Conservation (phyloP, 139 green algal species). For the Tetratostichococcus sp. region DNA sequence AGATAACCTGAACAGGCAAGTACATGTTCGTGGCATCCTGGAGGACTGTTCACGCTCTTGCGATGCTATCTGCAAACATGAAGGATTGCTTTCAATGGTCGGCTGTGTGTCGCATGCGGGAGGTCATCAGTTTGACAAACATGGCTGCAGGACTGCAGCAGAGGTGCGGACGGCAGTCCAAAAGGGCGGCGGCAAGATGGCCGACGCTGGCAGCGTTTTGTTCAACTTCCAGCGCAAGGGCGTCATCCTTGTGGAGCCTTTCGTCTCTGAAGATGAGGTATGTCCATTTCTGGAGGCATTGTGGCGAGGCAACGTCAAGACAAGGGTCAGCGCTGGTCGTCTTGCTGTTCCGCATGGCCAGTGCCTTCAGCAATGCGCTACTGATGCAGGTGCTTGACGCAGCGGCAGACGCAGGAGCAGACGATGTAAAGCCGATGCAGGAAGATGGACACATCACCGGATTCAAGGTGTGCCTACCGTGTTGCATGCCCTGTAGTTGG, state of each 20-base stretch:
- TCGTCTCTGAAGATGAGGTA: slow-evolving; percentile 23
- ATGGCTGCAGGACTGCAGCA: slow-evolving; percentile 17
- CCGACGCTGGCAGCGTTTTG: slow-evolving; percentile 78
- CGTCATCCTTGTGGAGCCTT: slow-evolving; percentile 26
- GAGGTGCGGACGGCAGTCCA: slow-evolving; percentile 67
- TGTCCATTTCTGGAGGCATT: not conserved
- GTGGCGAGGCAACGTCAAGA: too few species aligned
- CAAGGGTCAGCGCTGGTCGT: not conserved
- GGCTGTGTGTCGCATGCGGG: too few species aligned
- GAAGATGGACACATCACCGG: slow-evolving; percentile 33
- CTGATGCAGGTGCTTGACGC: slow-evolving; percentile 59
- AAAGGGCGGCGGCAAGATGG: slow-evolving; percentile 80
- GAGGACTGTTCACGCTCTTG: too few species aligned
- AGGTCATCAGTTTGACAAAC: too few species aligned
- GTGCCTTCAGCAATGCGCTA: not conserved
- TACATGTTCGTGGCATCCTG: too few species aligned
- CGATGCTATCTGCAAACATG: too few species aligned
- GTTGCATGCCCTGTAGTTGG: too few species aligned
- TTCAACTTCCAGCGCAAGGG: slow-evolving; percentile 85
- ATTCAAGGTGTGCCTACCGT: slow-evolving; percentile 32
- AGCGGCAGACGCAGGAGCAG: slow-evolving; percentile 70
- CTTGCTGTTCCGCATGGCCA: not conserved
- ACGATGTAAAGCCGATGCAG: slow-evolving; percentile 49
- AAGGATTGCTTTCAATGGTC: too few species aligned
- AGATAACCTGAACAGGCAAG: slow-evolving; percentile 86